phyloP scores from a whole-genome alignment of 805 yeast genomes.

The Lipomyces chichibuensis region DNA sequence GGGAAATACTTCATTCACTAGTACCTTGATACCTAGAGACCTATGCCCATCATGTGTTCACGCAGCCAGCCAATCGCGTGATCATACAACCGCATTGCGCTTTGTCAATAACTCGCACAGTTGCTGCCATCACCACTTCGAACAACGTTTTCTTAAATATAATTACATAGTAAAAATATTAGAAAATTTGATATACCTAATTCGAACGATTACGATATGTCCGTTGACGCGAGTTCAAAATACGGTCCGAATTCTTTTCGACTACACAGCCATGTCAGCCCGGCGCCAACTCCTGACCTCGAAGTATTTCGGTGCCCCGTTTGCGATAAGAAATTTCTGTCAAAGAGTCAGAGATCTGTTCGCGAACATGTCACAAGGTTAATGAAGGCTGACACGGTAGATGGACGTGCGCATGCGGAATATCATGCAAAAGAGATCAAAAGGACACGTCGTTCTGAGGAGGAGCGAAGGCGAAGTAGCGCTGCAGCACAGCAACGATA shows the following conservation, averaged over 20 bases:
- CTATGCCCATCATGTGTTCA: not conserved
- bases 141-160: not conserved
- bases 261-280: not conserved
- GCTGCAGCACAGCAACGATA: constrained; percentile 31
- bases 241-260: constrained; percentile 5
- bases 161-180: no score
- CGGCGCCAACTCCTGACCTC: constrained; percentile 7
- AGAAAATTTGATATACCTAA: no score
- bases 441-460: constrained; percentile 18
- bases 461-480: constrained; percentile 21
- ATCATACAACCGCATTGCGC: not conserved
- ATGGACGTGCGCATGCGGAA: constrained; percentile 26
- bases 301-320: constrained; percentile 28
- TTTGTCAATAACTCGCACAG: not conserved
- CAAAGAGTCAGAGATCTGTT: constrained; percentile 22
- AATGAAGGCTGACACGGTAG: constrained; percentile 22
- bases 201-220: not conserved
- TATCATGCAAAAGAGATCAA: constrained; percentile 22
- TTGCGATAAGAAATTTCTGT: constrained; percentile 29
- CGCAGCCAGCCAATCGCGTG: not conserved
- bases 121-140: not conserved
- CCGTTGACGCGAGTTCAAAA: not conserved
- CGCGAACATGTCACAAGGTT: constrained; percentile 28
- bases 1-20: not conserved
- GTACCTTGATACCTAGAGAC: not conserved